These are phyloP conservation scores for Paracoccidioides lutzii DNA, from an alignment of 2,329 filamentous ascomycete species.

Conservation along the genomic window DNA sequence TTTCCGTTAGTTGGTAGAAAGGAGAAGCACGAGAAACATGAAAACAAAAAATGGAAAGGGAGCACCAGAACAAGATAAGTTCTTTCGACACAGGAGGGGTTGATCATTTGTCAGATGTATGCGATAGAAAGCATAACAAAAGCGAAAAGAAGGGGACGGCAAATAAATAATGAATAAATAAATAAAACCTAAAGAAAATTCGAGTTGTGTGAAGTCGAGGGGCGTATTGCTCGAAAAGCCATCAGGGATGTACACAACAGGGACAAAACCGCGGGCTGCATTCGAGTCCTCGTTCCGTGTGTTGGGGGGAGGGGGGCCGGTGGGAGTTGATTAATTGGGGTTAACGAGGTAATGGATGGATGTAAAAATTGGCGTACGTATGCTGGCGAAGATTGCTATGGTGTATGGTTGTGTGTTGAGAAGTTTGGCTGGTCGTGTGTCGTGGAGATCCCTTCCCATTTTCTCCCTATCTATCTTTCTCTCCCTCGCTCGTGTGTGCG, in stretches of 20 bases:
- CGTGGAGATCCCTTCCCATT: too few species aligned
- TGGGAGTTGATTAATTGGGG: too few species aligned
- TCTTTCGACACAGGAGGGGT: background rate
- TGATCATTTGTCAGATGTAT: background rate
- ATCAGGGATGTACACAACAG: too few species aligned
- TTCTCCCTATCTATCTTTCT: background rate
- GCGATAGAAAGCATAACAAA: conserved; percentile 13
- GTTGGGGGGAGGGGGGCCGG: too few species aligned
- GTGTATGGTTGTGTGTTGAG: background rate
- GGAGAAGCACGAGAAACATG: conserved; percentile 12
- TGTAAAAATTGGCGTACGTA: too few species aligned
- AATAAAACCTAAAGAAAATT: background rate
- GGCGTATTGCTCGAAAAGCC: background rate
- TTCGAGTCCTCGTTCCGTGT: too few species aligned
- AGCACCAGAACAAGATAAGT: background rate
- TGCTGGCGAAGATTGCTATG: too few species aligned
- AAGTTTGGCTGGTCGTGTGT: background rate
- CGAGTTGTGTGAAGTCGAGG: background rate
- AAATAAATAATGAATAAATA: conserved; percentile 11
- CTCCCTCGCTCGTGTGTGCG: background rate
- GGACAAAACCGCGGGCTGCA: background rate
- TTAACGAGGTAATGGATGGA: too few species aligned
- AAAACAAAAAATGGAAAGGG: conserved; percentile 11
- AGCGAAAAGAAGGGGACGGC: background rate
- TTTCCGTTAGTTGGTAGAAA: background rate